Evolutionary conservation across 768 basidiomycete genomes (phyloP).

Genomic region (Mycena chlorophos): DNA sequence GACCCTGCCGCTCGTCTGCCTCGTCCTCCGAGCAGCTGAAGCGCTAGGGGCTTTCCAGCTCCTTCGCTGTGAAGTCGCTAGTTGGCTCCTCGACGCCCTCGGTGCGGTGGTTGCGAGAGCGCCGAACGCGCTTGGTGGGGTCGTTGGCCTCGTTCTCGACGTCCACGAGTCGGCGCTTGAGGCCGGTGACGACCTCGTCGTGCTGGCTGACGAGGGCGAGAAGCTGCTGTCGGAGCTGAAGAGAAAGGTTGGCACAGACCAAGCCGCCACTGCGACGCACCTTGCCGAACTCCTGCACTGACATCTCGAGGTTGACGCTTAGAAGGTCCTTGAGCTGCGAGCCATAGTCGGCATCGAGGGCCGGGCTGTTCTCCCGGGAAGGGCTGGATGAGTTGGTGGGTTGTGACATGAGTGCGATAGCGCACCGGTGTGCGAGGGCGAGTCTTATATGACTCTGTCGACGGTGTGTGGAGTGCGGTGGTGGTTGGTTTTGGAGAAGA

Average conservation of each 20-base stretch:
- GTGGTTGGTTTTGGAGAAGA: too few species aligned
- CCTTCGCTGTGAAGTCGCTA: neutral
- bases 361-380: neutral
- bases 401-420: neutral
- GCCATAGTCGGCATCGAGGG: neutral
- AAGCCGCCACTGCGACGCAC: neutral
- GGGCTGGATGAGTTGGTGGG: neutral
- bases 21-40: neutral
- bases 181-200: neutral
- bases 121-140: neutral
- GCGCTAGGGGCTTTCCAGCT: neutral
- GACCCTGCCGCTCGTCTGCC: neutral
- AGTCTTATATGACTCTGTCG: neutral
- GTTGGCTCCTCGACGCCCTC: neutral
- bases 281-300: neutral
- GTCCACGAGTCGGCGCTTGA: neutral
- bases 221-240: neutral
- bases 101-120: neutral
- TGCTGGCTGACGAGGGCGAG: neutral
- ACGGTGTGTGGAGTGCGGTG: neutral
- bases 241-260: neutral
- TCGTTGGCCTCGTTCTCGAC: neutral
- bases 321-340: neutral
- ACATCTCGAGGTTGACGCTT: neutral
- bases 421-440: neutral